Conservation (phyloP, 805 yeast genomes). For the Starmerella apis region DNA sequence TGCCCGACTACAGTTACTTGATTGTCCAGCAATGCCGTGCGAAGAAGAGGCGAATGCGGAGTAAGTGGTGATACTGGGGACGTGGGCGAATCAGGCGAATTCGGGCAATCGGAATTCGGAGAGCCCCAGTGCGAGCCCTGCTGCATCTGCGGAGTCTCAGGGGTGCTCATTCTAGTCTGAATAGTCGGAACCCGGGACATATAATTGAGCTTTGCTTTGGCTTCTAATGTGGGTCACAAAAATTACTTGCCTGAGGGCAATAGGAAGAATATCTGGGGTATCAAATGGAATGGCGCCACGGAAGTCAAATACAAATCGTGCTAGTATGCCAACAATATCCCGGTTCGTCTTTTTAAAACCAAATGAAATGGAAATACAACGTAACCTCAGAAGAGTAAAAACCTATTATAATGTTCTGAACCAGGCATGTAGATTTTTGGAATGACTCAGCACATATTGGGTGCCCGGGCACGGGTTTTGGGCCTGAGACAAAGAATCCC, state of each 20-base stretch:
- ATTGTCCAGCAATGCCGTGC: background rate
- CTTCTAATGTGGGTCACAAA: background rate
- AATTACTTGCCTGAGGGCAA: background rate
- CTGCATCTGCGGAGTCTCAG: slow-evolving; percentile 12
- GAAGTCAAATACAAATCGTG: too few species aligned
- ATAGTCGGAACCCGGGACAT: slow-evolving; percentile 1
- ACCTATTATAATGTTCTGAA: background rate
- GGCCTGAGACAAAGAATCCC: background rate
- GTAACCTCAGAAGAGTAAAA: background rate
- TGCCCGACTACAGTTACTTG: background rate
- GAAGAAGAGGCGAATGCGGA: slow-evolving; percentile 5
- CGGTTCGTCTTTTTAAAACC: too few species aligned
- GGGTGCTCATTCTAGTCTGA: background rate
- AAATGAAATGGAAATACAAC: background rate
- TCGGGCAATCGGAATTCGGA: slow-evolving; percentile 11
- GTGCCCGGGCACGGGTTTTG: background rate
- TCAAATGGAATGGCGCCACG: background rate
- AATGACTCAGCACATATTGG: background rate
- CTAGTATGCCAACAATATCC: too few species aligned
- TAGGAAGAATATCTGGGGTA: background rate
- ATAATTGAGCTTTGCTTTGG: background rate
- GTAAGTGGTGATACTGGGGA: slow-evolving; percentile 1
- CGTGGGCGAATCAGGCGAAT: slow-evolving; percentile 8
- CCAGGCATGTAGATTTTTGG: background rate
- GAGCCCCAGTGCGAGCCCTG: slow-evolving; percentile 11